Base-by-base conservation (phyloP, 1,139 yeast species). In the Hemisphaericaspora lyxosophila region DNA sequence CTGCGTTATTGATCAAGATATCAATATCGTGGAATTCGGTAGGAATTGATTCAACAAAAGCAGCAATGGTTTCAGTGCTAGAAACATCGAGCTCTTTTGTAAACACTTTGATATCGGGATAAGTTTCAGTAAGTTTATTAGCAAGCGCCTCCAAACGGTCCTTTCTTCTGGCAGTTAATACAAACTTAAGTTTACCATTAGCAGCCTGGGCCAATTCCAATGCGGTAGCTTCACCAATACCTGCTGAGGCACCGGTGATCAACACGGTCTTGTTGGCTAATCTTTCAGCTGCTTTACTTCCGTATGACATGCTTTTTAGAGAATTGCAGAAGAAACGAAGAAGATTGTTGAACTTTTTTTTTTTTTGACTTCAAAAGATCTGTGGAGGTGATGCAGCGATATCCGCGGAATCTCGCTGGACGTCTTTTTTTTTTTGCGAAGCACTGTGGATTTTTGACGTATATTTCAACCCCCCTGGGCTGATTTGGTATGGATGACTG, bases 221-320 rank as follows among this genome's bases (percentile, higher is more conserved):
- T 23, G 71, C 73, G 15, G 71, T 67, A 20, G 73, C 70, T 37
- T 57, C 65, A 8, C 80, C 81, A 41, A 70, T 70, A 9, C 90
- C 90, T 4, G 87, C 75, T 25, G 86, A 79, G 13, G 90, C 90
- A 22, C 92, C 92, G 13, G 92, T 84, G 53, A 84, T 74, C 26
- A 85, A 70, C 26, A 80, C 67, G 24, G 73, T 71, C 53, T 82
- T 81, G 42, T 77, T 74, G 20, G 81, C 78, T 36, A 84, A 64
- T 54, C 92, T 70, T 52, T 73, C 72, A 25, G 78, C 78, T 39
- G 80, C 80, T 54, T 66, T 71, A 17, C 66, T 37, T 45, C 80
- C 80, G 59, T 68, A 75, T 35, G 81, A 73, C 46, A 42, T 42
- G 4, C 7, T 16, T 31, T n/a, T n/a, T n/a, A n/a, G n/a, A n/a